Conservation (phyloP, 2,329 filamentous ascomycete species). For the Fusarium albidum region DNA sequence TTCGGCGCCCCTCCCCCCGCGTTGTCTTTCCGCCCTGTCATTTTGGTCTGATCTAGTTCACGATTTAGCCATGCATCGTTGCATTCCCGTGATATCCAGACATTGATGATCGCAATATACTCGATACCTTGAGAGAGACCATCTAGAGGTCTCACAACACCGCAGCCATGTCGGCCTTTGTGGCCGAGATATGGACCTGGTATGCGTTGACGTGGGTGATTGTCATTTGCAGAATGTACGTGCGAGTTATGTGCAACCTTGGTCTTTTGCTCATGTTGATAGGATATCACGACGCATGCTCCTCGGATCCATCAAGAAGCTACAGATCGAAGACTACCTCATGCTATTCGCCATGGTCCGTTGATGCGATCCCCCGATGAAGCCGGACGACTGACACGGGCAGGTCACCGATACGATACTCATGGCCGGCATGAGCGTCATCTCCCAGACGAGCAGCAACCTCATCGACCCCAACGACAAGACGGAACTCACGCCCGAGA, state of each 20-base stretch:
- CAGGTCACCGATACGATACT: conserved; percentile 62
- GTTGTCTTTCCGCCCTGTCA: conserved; percentile 7
- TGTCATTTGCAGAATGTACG: conserved; percentile 51
- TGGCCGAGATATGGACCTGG: conserved; percentile 55
- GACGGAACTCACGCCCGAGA: conserved; percentile 53
- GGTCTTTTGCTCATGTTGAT: conserved; percentile 1
- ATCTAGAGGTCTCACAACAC: conserved; percentile 4
- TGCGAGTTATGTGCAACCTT: conserved; percentile 3
- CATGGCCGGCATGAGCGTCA: conserved; percentile 63
- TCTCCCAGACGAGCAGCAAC: conserved; percentile 65
- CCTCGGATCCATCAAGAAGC: conserved; percentile 54
- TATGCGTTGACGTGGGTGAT: conserved; percentile 52
- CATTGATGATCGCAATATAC: conserved; percentile 5
- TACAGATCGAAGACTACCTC: conserved; percentile 64
- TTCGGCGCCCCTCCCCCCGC: conserved; percentile 25
- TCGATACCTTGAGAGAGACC: not conserved
- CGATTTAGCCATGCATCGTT: conserved; percentile 24
- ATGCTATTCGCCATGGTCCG: conserved; percentile 63
- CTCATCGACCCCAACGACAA: conserved; percentile 61
- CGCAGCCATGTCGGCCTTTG: conserved; percentile 42
- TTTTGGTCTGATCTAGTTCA: too few species aligned
- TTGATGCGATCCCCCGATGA: conserved; percentile 8
- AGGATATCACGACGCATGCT: conserved; percentile 51
- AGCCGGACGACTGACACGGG: not conserved
- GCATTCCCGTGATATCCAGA: conserved; percentile 13